Evolutionary conservation across 2,329 filamentous ascomycete genomes (phyloP).

Genomic region (Madurella mycetomatis): DNA sequence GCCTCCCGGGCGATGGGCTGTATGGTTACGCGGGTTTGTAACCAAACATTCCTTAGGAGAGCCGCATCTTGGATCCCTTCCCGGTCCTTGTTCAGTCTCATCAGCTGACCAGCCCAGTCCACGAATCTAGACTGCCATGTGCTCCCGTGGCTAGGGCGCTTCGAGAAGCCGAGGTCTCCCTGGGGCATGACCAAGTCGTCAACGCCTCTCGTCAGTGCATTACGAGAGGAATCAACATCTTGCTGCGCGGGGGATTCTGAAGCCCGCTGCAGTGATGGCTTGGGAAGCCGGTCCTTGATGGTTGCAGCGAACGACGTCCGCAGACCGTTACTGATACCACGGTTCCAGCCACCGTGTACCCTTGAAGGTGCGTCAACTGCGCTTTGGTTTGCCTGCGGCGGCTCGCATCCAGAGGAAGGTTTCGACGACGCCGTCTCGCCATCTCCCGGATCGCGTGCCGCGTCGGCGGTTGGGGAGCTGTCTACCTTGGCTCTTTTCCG

Average conservation of each 20-base stretch:
- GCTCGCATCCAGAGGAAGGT: not conserved
- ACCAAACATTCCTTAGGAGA: constrained; percentile 15
- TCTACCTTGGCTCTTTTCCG: constrained; percentile 5
- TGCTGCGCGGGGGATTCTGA: not conserved
- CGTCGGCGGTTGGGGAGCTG: not conserved
- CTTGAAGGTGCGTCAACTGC: not conserved
- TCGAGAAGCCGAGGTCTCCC: constrained; percentile 1
- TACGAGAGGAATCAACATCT: not conserved
- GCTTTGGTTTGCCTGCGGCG: not conserved
- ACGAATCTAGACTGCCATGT: constrained; percentile 17
- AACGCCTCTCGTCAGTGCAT: not conserved
- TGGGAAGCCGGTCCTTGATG: constrained; percentile 5
- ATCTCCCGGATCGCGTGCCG: not conserved
- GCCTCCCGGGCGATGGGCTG: not conserved
- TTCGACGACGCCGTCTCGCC: not conserved
- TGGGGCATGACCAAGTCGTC: constrained; percentile 10
- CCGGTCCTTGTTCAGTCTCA: constrained; percentile 16
- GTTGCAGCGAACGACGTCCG: constrained; percentile 26
- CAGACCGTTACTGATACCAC: constrained; percentile 26
- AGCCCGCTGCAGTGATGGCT: not conserved
- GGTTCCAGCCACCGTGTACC: constrained; percentile 27
- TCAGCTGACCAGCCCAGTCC: constrained; percentile 15
- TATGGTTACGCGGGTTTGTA: constrained; percentile 8
- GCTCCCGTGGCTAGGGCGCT: not conserved
- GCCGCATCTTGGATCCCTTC: constrained; percentile 8